Conservation (phyloP, 1,284 basidiomycete genomes). For the Malassezia caprae region DNA sequence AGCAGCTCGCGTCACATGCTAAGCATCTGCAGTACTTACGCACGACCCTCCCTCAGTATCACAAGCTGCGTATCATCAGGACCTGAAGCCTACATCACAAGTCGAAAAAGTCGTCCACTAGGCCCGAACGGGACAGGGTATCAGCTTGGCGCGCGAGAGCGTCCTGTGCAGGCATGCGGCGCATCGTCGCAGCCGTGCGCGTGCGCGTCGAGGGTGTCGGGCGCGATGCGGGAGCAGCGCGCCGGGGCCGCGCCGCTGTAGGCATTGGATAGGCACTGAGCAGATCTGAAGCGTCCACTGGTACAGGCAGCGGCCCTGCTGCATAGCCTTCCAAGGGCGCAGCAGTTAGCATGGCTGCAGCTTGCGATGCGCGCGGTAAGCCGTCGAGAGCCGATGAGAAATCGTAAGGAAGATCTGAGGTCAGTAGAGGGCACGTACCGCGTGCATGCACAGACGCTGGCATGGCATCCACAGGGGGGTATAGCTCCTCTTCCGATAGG, state of each 20-base stretch:
- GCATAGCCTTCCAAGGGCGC: not conserved
- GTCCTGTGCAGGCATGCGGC: not conserved
- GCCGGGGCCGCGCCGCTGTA: not conserved
- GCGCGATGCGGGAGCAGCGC: not conserved
- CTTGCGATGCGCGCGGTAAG: slow-evolving; percentile 25
- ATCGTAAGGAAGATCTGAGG: slow-evolving; percentile 22
- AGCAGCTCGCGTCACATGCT: slow-evolving; percentile 67
- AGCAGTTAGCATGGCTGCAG: slow-evolving; percentile 17
- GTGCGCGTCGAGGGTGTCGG: not conserved
- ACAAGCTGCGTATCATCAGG: slow-evolving; percentile 33
- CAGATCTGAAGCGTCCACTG: not conserved
- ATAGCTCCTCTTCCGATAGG: slow-evolving; percentile 34
- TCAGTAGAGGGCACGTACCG: not conserved
- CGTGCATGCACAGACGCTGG: slow-evolving; percentile 17
- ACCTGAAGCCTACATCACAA: not conserved
- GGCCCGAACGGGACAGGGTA: not conserved
- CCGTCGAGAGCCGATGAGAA: slow-evolving; percentile 29
- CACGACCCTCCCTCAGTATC: slow-evolving; percentile 51
- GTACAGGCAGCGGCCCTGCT: not conserved
- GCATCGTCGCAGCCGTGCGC: not conserved
- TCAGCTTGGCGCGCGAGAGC: not conserved
- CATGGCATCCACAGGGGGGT: slow-evolving; percentile 38
- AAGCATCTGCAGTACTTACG: slow-evolving; percentile 83
- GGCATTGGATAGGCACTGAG: not conserved
- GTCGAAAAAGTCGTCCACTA: not conserved